phyloP scores from a whole-genome alignment of 176 grass and related monocot species.

The Oryza longistaminata region DNA sequence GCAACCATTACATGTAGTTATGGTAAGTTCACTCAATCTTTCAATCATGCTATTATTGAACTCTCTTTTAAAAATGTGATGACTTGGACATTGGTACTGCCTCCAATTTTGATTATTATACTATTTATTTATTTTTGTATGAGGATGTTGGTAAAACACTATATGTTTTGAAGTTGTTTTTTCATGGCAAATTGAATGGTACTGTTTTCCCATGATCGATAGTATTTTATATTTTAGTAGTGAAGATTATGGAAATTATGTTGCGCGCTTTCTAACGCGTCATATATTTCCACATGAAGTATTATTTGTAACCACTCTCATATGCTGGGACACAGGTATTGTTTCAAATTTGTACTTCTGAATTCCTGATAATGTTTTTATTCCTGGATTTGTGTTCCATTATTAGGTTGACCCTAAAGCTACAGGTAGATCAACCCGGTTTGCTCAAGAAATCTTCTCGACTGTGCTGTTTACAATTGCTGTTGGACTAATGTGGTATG shows the following conservation, averaged over 20 bases:
- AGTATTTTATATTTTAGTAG: neutral
- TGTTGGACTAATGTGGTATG: conserved; percentile 85
- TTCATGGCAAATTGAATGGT: neutral
- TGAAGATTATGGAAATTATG: neutral
- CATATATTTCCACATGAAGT: neutral
- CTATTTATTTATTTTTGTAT: neutral
- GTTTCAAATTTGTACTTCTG: conserved; percentile 22
- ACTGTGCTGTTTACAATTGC: conserved; percentile 80
- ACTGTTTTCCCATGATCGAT: neutral
- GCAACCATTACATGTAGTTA: conserved; percentile 95
- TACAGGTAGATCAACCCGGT: conserved; percentile 76
- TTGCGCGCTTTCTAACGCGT: neutral
- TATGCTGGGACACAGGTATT: conserved; percentile 1
- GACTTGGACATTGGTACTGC: neutral
- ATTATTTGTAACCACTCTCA: neutral
- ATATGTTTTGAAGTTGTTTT: neutral
- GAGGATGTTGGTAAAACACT: neutral
- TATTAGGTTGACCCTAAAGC: conserved; percentile 93
- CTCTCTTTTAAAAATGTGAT: neutral
- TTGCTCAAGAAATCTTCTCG: conserved; percentile 85
- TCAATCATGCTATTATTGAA: neutral
- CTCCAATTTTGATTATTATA: neutral
- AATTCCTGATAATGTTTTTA: conserved; percentile 22
- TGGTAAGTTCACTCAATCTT: conserved; percentile 56
- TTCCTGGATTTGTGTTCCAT: conserved; percentile 35